Evolutionary conservation across 164 flowering plant genomes (phyloP).

Genomic region (Macadamia integrifolia): DNA sequence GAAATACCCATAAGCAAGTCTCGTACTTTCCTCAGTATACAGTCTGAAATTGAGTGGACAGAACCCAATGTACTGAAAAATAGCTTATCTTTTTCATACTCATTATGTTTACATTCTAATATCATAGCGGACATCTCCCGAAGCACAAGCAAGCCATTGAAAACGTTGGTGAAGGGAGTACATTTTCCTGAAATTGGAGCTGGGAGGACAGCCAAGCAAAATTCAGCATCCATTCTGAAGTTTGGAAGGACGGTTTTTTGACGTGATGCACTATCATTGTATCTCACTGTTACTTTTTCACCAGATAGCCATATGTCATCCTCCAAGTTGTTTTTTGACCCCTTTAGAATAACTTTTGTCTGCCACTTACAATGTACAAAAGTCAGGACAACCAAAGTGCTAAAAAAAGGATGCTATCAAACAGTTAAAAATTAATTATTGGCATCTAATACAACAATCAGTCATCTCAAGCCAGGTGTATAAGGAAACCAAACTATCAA

Average conservation of each 20-base stretch:
- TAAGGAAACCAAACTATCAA: background rate
- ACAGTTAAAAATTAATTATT: background rate
- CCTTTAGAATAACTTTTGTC: conserved; percentile 53
- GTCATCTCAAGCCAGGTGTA: background rate
- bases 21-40: conserved; percentile 60
- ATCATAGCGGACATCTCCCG: conserved; percentile 43
- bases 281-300: conserved; percentile 20
- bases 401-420: background rate
- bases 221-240: conserved; percentile 30
- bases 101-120: conserved; percentile 24
- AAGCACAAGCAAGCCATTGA: conserved; percentile 51
- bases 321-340: conserved; percentile 19
- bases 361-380: conserved; percentile 33
- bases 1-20: conserved; percentile 71
- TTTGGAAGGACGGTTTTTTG: conserved; percentile 16
- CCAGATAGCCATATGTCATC: conserved; percentile 29
- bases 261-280: conserved; percentile 12
- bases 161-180: conserved; percentile 22
- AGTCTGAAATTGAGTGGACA: conserved; percentile 55
- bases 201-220: conserved; percentile 14
- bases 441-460: background rate
- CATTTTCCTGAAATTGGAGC: conserved; percentile 26
- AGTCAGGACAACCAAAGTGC: conserved; percentile 3
- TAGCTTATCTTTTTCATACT: conserved; percentile 34
- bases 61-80: conserved; percentile 71